These are phyloP conservation scores for Pythium vanterpoolii DNA, from an alignment of 352 stramenopile genomes.

Conservation along the genomic window DNA sequence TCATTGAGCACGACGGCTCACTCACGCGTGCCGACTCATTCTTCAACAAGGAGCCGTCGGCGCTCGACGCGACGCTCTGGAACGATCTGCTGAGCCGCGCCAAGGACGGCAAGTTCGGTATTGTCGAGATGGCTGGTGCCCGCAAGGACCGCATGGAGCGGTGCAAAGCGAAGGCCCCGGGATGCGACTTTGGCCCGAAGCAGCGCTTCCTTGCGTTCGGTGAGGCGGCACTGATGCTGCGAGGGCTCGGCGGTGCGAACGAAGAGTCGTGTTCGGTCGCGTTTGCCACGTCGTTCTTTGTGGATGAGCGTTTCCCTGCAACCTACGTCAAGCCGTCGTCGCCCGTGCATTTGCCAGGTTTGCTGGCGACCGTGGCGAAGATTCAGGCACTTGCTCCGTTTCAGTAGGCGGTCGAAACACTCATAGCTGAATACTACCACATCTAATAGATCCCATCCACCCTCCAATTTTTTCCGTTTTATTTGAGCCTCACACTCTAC, in stretches of 20 bases:
- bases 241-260: constrained; percentile 5
- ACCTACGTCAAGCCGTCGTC: neutral
- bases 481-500: no score
- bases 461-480: no score
- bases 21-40: constrained; percentile 35
- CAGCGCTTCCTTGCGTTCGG: constrained; percentile 1
- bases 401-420: no score
- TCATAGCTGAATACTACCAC: no score
- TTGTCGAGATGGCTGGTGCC: neutral
- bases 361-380: constrained; percentile 5
- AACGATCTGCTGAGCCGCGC: constrained; percentile 23
- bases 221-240: constrained; percentile 10
- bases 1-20: constrained; percentile 34
- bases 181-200: constrained; percentile 8
- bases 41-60: constrained; percentile 24
- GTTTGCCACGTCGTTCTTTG: constrained; percentile 22
- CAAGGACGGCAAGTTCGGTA: constrained; percentile 5
- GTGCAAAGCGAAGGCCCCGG: constrained; percentile 6
- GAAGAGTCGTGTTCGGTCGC: constrained; percentile 12
- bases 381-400: constrained; percentile 11
- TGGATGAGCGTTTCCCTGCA: constrained; percentile 24
- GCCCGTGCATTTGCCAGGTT: neutral
- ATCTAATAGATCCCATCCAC: no score
- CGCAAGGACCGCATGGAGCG: constrained; percentile 8
- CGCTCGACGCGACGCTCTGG: constrained; percentile 13